Conservation (phyloP, 257 asterid species). For the Mitragyna speciosa region DNA sequence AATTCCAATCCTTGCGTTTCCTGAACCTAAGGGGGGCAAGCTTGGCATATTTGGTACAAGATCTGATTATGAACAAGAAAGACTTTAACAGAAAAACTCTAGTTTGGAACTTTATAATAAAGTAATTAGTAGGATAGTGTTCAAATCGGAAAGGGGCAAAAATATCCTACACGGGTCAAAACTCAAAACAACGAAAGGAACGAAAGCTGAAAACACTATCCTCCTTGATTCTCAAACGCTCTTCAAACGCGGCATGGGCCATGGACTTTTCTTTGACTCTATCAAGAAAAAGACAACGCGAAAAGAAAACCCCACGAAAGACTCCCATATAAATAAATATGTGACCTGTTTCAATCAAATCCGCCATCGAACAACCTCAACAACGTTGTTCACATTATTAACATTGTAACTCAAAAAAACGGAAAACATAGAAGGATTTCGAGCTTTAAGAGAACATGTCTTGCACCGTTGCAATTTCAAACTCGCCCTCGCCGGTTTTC, state of each 20-base stretch:
- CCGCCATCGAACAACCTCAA: neutral
- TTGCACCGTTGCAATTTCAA: constrained; percentile 55
- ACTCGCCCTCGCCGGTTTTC: constrained; percentile 66
- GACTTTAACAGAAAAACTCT: neutral
- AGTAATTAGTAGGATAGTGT: neutral
- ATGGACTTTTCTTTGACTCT: constrained; percentile 22
- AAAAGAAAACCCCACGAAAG: neutral
- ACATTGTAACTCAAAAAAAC: neutral
- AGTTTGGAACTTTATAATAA: neutral
- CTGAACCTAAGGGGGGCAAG: neutral
- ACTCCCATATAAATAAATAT: constrained; percentile 21
- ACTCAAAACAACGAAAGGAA: too few relatives aligned
- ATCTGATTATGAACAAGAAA: neutral
- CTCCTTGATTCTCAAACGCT: neutral
- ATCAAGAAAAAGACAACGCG: neutral
- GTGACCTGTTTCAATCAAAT: neutral
- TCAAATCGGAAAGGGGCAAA: neutral
- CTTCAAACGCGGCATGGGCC: constrained; percentile 35
- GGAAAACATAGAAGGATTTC: constrained; percentile 9
- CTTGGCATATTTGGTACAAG: constrained; percentile 7
- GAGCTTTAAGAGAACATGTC: constrained; percentile 37
- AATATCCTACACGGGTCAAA: neutral
- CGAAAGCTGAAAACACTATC: too few relatives aligned
- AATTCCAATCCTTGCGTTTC: neutral
- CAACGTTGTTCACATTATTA: neutral